Conservation (phyloP, 129 eudicot species). For the Centrapalus pauciflorus region DNA sequence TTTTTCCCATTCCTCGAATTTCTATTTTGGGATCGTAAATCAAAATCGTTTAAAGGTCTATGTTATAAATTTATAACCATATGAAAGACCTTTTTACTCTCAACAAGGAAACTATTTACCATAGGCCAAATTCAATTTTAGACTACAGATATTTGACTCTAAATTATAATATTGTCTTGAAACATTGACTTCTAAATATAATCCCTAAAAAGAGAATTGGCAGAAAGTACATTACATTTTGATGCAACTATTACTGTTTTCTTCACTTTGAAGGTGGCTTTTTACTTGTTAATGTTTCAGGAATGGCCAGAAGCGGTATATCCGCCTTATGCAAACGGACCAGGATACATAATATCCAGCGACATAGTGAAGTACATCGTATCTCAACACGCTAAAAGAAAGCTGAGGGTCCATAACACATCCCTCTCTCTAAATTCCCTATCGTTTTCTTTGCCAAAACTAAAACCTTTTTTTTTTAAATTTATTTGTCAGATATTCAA, state of each 20-base stretch:
- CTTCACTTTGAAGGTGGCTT: not conserved
- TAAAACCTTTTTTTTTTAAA: not conserved
- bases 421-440: not conserved
- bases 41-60: no score
- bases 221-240: no score
- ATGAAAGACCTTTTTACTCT: no score
- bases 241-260: not conserved
- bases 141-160: no score
- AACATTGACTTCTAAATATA: no score
- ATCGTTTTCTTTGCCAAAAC: not conserved
- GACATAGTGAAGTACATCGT: conserved; percentile 73
- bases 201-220: no score
- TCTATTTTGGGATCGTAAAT: not conserved
- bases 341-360: conserved; percentile 71
- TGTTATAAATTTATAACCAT: no score
- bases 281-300: conserved; percentile 41
- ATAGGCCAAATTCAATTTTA: no score
- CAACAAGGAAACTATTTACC: no score
- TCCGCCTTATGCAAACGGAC: conserved; percentile 96
- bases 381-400: conserved; percentile 52
- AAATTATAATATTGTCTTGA: no score
- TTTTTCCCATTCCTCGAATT: not conserved
- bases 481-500: conserved; percentile 64
- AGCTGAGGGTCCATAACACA: conserved; percentile 55
- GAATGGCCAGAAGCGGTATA: conserved; percentile 91